Base-by-base conservation (phyloP, 192 early-diverging fungal species). In the Fimicolochytrium jonesii region DNA sequence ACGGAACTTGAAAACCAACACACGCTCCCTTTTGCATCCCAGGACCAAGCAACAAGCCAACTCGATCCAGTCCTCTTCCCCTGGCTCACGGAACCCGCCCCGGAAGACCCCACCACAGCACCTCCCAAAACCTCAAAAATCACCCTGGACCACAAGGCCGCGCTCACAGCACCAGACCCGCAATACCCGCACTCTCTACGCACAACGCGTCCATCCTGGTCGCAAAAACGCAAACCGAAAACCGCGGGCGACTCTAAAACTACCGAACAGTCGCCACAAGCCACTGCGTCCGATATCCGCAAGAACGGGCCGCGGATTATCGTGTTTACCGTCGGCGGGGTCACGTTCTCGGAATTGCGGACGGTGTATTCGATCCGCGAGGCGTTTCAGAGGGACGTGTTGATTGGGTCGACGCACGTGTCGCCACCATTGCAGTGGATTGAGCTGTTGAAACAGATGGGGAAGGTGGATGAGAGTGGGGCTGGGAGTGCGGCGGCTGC, bases 251-350 rank as follows among this genome's bases (percentile, higher is more conserved):
- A 62, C 63, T 56, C 13, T 17, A 77, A 75, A 62, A 68, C 37
- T 9, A 39, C 9, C 9, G 17, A 39, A 9, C 17, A 9, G 10
- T 39, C 37, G 37, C 32, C 18, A 34, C 29, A 55, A 33, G 53
- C 33, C 1, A 64, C 26, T 33, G 28, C 33, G 22, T 55, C 51
- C 3, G 83, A 76, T 31, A 50, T 77, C 48, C 63, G 63, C 58
- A 79, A 67, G 56, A 80, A 68, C 67, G 79, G 88, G 22, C 73
- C 83, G 32, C 63, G 84, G 11, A 52, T 91, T 17, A 80, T 92
- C 46, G 68, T 94, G 6, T 94, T 94, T 56, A 72, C 92, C 42
- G 79, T 88, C 29, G 92, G 92, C 34, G 92, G 92, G 22, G 69
- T 89, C 32, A 85, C 87, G 20, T 89, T 83, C 32, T 86, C 90